Evolutionary conservation across 2,329 filamentous ascomycete genomes (phyloP).

Genomic region (Alternaria ethzedia): DNA sequence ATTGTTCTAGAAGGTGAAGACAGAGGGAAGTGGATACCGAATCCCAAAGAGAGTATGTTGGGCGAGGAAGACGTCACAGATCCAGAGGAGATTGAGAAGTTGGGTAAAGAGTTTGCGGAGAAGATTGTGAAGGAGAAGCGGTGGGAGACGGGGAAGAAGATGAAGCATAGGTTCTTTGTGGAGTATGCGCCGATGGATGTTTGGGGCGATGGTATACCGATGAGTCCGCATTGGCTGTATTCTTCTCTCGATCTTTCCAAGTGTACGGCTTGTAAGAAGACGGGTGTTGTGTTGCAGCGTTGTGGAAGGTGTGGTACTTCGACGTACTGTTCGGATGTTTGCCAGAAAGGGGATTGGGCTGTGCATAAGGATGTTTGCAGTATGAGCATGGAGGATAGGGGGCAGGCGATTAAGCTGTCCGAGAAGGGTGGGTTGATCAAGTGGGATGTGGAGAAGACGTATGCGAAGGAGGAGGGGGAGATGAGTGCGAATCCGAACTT

Average conservation of each 20-base stretch:
- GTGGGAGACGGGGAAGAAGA: slow-evolving; percentile 25
- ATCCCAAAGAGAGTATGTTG: slow-evolving; percentile 28
- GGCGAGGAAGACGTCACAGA: slow-evolving; percentile 20
- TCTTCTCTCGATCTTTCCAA: slow-evolving; percentile 7
- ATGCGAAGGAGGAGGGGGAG: slow-evolving; percentile 15
- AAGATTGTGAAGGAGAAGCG: slow-evolving; percentile 6
- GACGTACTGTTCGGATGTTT: slow-evolving; percentile 25
- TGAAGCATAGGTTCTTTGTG: slow-evolving; percentile 25
- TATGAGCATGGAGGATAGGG: slow-evolving; percentile 29
- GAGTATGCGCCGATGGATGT: slow-evolving; percentile 37
- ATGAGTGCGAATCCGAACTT: slow-evolving; percentile 29
- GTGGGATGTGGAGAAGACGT: slow-evolving; percentile 25
- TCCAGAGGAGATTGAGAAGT: slow-evolving; percentile 12
- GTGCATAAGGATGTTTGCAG: slow-evolving; percentile 31
- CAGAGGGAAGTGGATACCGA: slow-evolving; percentile 25
- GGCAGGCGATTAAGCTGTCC: slow-evolving; percentile 24
- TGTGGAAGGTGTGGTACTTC: slow-evolving; percentile 32
- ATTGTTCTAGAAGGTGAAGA: neutral
- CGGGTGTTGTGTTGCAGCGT: slow-evolving; percentile 11
- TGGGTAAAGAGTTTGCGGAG: slow-evolving; percentile 4
- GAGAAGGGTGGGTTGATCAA: slow-evolving; percentile 28
- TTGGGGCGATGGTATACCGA: slow-evolving; percentile 32
- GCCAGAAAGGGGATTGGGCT: slow-evolving; percentile 29
- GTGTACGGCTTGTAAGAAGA: slow-evolving; percentile 21
- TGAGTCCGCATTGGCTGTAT: slow-evolving; percentile 33